Evolutionary conservation across 768 basidiomycete genomes (phyloP).

Genomic region (Mycena indigotica): DNA sequence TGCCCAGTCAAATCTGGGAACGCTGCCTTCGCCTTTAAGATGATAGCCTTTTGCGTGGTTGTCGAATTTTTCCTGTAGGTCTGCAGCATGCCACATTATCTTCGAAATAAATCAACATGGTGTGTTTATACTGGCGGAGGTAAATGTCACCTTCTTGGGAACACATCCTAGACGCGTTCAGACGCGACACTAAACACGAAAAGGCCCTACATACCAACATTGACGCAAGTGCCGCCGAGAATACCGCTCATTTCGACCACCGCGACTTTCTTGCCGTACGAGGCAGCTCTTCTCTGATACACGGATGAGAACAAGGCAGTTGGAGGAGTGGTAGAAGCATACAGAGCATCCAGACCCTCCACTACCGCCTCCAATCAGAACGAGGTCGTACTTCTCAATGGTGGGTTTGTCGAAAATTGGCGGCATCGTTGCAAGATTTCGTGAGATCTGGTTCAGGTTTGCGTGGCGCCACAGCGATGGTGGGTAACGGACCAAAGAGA

Average conservation of each 20-base stretch:
- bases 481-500: slow-evolving; percentile 20
- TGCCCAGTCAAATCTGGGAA: slow-evolving; percentile 81
- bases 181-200: background rate
- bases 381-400: slow-evolving; percentile 74
- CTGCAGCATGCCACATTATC: slow-evolving; percentile 99
- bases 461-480: slow-evolving; percentile 1
- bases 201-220: slow-evolving; percentile 73
- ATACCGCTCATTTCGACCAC: slow-evolving; percentile 74
- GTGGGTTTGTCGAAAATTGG: slow-evolving; percentile 66
- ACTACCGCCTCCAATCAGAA: slow-evolving; percentile 91
- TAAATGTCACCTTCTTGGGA: slow-evolving; percentile 80
- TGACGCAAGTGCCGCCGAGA: slow-evolving; percentile 96
- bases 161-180: slow-evolving; percentile 71
- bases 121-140: background rate
- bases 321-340: slow-evolving; percentile 6
- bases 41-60: slow-evolving; percentile 76
- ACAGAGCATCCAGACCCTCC: slow-evolving; percentile 90
- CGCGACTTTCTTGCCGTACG: slow-evolving; percentile 92
- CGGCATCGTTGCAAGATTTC: slow-evolving; percentile 64
- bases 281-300: slow-evolving; percentile 81
- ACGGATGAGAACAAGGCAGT: background rate
- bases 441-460: slow-evolving; percentile 41
- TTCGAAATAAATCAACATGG: slow-evolving; percentile 31
- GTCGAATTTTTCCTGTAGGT: slow-evolving; percentile 81
- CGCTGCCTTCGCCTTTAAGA: slow-evolving; percentile 56